Percentiles rank a stretch among this genome's conserved stretches.
These are phyloP conservation scores for Phytophthora boehmeriae DNA, from an alignment of 352 stramenopile species.

Conservation along the genomic window DNA sequence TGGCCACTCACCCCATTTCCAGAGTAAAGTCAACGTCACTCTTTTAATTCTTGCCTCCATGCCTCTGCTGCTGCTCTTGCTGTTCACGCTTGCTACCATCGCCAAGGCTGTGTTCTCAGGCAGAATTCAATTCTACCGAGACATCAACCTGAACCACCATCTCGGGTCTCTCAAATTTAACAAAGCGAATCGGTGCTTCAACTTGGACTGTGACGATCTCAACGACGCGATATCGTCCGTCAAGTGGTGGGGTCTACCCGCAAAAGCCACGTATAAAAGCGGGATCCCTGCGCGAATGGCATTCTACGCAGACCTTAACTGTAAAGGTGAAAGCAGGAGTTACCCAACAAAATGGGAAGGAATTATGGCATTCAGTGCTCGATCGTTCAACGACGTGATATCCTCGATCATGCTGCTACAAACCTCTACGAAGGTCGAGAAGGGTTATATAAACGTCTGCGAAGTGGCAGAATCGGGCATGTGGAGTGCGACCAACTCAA, in stretches of 20 bases:
- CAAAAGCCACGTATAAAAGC: conserved; percentile 3
- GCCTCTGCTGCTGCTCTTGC: neutral
- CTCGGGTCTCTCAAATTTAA: neutral
- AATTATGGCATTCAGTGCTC: conserved; percentile 1
- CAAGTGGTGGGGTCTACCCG: conserved; percentile 17
- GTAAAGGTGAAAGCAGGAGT: conserved; percentile 1
- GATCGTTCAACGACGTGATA: conserved; percentile 2
- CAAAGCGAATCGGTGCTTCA: conserved; percentile 8
- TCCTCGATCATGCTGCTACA: conserved; percentile 12
- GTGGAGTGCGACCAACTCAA: too few species aligned
- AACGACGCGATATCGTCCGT: conserved; percentile 25
- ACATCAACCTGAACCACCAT: neutral
- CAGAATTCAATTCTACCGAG: neutral
- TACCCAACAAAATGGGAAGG: neutral
- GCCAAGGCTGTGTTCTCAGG: neutral
- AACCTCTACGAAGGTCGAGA: conserved; percentile 6
- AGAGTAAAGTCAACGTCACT: too few species aligned
- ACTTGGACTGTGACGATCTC: neutral
- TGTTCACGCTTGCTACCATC: neutral
- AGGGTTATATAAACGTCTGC: neutral
- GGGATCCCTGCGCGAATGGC: conserved; percentile 16
- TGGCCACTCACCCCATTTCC: too few species aligned
- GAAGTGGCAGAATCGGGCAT: neutral
- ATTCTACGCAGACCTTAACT: conserved; percentile 20
- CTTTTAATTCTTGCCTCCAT: too few species aligned